Evolutionary conservation across 1,284 basidiomycete genomes (phyloP).

Genomic region (Apiotrichum veenhuisii): DNA sequence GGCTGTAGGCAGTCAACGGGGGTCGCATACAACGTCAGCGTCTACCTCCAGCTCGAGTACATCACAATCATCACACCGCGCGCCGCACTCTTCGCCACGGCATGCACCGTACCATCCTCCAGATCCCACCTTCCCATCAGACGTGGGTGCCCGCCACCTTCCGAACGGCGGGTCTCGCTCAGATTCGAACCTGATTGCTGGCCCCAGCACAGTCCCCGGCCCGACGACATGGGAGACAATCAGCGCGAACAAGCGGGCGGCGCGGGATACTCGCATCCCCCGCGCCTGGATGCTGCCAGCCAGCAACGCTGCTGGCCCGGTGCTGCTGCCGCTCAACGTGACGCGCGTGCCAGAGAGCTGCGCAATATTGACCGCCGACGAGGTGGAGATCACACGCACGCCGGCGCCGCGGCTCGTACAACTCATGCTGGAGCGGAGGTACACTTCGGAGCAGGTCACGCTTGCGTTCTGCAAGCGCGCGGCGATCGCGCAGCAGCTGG

Average conservation of each 20-base stretch:
- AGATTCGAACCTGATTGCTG: too few relatives aligned
- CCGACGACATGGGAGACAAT: conserved; percentile 53
- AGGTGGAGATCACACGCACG: conserved; percentile 56
- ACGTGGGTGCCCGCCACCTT: too few relatives aligned
- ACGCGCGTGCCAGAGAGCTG: conserved; percentile 56
- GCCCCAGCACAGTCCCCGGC: not conserved
- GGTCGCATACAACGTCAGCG: too few relatives aligned
- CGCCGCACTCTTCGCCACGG: too few relatives aligned
- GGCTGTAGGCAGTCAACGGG: too few relatives aligned
- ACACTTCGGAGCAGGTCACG: conserved; percentile 10
- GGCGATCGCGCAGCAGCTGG: conserved; percentile 69
- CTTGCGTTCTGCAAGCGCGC: conserved; percentile 70
- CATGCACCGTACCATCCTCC: too few relatives aligned
- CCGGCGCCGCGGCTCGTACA: conserved; percentile 3
- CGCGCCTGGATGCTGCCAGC: conserved; percentile 58
- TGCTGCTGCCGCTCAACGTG: conserved; percentile 52
- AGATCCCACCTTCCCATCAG: too few relatives aligned
- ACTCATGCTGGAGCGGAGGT: not conserved
- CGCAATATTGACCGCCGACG: conserved; percentile 58
- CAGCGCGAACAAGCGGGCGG: conserved; percentile 54
- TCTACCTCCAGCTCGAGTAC: too few relatives aligned
- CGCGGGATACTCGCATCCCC: conserved; percentile 57
- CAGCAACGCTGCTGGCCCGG: not conserved
- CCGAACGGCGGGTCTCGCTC: too few relatives aligned
- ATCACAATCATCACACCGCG: too few relatives aligned